Evolutionary conservation across 108 stramenopile species (phyloP).

Genomic region (Skeletonema grethae): DNA sequence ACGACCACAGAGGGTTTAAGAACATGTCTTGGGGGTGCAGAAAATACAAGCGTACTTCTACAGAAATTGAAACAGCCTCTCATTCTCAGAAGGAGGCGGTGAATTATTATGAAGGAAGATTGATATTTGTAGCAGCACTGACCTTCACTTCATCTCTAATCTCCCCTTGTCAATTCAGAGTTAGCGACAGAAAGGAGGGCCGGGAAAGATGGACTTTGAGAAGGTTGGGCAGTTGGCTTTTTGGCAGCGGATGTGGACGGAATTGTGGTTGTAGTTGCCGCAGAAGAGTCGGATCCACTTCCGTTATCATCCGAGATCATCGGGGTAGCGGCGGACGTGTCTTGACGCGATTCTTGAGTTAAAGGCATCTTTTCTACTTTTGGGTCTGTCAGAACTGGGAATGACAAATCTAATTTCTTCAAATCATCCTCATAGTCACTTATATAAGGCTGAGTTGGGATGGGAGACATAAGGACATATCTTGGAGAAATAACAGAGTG

Average conservation of each 20-base stretch:
- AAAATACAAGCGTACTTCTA: constrained; percentile 2
- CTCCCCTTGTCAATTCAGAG: constrained; percentile 19
- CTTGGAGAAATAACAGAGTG: constrained; percentile 37
- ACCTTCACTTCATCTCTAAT: neutral
- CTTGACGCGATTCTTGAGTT: constrained; percentile 7
- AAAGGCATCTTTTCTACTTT: neutral
- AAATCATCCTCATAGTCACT: constrained; percentile 26
- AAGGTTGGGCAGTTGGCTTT: neutral
- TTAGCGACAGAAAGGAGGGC: constrained; percentile 28
- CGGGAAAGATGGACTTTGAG: constrained; percentile 30
- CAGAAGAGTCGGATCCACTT: constrained; percentile 30
- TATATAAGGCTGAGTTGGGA: constrained; percentile 22
- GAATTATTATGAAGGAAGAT: neutral
- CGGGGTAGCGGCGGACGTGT: constrained; percentile 5
- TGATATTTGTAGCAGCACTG: neutral
- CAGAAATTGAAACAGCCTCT: neutral
- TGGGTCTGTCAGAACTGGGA: constrained; percentile 5
- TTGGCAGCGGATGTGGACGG: constrained; percentile 14
- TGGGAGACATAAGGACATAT: constrained; percentile 49
- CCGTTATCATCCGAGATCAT: constrained; percentile 7
- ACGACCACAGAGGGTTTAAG: neutral
- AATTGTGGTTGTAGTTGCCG: constrained; percentile 1
- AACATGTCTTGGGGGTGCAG: neutral
- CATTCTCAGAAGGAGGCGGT: neutral
- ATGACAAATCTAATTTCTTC: constrained; percentile 3